Evolutionary conservation across 202 grass and related monocot genomes (phyloP), one percentile per base, ranked within the genome.

Genomic region (Carex arenaria): DNA sequence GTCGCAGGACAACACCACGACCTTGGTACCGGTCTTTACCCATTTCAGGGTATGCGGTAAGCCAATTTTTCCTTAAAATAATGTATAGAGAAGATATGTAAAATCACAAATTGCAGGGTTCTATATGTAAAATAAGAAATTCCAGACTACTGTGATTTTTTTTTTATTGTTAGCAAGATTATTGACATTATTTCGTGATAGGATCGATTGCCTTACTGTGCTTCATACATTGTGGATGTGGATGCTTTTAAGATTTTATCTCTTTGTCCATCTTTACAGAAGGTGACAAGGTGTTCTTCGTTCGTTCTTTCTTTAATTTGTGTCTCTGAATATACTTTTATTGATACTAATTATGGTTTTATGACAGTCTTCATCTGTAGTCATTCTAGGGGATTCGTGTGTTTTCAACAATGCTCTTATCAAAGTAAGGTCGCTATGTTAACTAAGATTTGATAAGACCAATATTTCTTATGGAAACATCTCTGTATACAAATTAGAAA

Each of bases 141-240:
- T n/a, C n/a, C n/a, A n/a, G n/a, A 31, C 43, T 75, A 31, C 43
- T 30, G 26, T 55, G 51, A 54, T 68, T 67, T 81, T 28, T 32
- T 71, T 31, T 15, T 59, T 30, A n/a, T n/a, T n/a, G 60, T 84
- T 15, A 31, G 78, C 54, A 32, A 42, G 43, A 55, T 67, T 72
- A 80, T 15, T 72, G 66, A 47, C 36, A 56, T 20, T 70, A 83
- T 72, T 84, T 76, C 72, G 14, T 86, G 85, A 75, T 69, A 96
- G 95, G 95, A 94, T 98, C 85, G 92, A 98, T 95, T 90, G 85
- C 77, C 89, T 91, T 90, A 90, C 92, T 18, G 87, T 98, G 72
- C 95, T 54, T 85, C 92, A 60, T 98, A 90, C 87, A 94, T 95
- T 85, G 87, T 71, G 62, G 90, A 91, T 30, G 64, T 86, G 38